Evolutionary conservation across 495 filamentous ascomycete genomes (phyloP), one percentile per base, ranked within the genome.

Genomic region (Endocarpon pusillum): DNA sequence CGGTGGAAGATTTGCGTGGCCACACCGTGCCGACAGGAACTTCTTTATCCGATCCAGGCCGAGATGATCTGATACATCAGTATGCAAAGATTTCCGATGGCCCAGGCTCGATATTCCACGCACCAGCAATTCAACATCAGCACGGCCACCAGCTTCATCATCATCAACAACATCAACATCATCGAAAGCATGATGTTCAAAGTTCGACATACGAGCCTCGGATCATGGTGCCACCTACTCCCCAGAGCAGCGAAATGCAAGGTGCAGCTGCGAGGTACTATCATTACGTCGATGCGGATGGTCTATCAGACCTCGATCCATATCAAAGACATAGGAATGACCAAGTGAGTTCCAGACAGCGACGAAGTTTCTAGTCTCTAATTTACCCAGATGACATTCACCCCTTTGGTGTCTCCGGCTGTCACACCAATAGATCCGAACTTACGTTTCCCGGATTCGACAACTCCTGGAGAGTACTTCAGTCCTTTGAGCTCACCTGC

Each of bases 401-500:
- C 89, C 4, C 89, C 89, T 6, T 71, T 97, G 19, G 81, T 92
- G 5, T 94, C 89, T 21, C 89, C 89, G 14, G 87, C 85, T 2
- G 87, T 94, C 45, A 93, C 87, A 7, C 87, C 89, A 19, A 66
- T 89, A 30, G 86, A 94, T 41, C 67, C 71, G 21, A 78, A 84
- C 47, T 92, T 91, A 52, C 65, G 73, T 28, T 71, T 85, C 27
- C 71, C 75, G 8, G 81, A 85, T 38, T 94, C 82, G 48, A 73
- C 77, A 9, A 72, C 84, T 9, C 78, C 80, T 7, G 75, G 78
- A n/a, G 81, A 84, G 27, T 86, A 89, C 52, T 93, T 96, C 48
- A 94, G 84, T 43, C 89, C 89, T 3, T 61, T 97, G 28, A 91
- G 80, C 1, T 94, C 89, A 17, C 89, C 89, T 0, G 86, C 87